Base-by-base conservation (phyloP, 768 basidiomycete genomes). In the Tricholoma terreum region DNA sequence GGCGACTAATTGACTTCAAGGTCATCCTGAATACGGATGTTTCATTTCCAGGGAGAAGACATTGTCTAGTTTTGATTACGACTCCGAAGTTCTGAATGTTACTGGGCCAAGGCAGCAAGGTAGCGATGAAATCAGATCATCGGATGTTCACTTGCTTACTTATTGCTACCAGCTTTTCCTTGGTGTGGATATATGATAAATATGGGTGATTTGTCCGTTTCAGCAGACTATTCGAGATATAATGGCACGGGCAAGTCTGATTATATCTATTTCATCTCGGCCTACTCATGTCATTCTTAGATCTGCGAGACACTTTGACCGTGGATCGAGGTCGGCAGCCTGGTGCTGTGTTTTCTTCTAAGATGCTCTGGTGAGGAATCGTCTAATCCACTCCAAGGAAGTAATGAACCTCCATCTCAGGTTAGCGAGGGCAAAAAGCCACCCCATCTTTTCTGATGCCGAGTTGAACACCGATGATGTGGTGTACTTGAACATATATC, bases 1-100 rank as follows among this genome's bases (percentile, higher is more conserved):
- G 27, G 14, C 17, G 10, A 52, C 22, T 31, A 30, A 34, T 50
- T 51, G 17, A 60, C 7, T 10, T 17, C 6, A 55, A 87, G 93
- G 95, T 1, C 93, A 96, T 61, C 91, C 92, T 3, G 92, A 94
- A 65, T 98, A 98, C 65, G 97, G 97, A 0, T 98, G 94, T 59
- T 90, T 84, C 68, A 89, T 98, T 52, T 86, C 93, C 17, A 78
- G 78, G 46, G 90, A 93, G 55, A 99, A 99, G 75, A 96, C 94
- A 0, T 67, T 94, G 55, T 83, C 89, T 5, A 97, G 93, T 65
- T 97, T 98, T 66, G 87, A 90, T 59, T 75, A 83, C 63, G 82
- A 77, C 58, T 69, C 72, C 9, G 68, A 82, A 59, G 69, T 84
- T 24, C 74, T 80, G 65, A 86, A 83, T 60, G 75, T 83, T n/a